phyloP scores from a whole-genome alignment of 1,284 basidiomycete genomes.

The Apiotrichum gamsii region DNA sequence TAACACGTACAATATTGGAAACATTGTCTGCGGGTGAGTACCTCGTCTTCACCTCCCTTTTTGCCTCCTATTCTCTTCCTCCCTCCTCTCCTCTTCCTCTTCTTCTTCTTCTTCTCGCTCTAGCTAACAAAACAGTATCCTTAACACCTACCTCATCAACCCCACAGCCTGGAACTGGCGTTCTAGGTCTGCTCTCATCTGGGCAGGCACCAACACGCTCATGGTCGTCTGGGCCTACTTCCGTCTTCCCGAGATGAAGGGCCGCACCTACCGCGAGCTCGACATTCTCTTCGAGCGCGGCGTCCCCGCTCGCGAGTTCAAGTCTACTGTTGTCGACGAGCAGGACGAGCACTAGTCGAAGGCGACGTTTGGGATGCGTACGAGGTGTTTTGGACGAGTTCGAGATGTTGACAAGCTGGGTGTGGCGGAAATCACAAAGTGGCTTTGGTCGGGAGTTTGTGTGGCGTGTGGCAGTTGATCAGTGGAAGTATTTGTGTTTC shows the following conservation, averaged over 20 bases:
- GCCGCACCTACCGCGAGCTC: slow-evolving; percentile 45
- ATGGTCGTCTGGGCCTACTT: slow-evolving; percentile 18
- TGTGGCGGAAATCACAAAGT: too few species aligned
- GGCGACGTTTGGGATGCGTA: too few species aligned
- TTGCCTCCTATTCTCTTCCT: too few species aligned
- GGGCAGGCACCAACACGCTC: slow-evolving; percentile 33
- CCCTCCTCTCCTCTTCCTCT: too few species aligned
- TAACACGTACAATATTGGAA: slow-evolving; percentile 46
- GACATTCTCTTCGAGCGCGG: slow-evolving; percentile 45
- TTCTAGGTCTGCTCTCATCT: slow-evolving; percentile 44
- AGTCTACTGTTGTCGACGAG: slow-evolving; percentile 29
- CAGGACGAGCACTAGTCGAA: background rate
- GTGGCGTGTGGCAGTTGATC: too few species aligned
- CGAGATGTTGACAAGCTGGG: too few species aligned
- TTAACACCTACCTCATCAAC: slow-evolving; percentile 21
- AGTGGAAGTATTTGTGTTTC: too few species aligned
- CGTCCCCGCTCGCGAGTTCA: slow-evolving; percentile 42
- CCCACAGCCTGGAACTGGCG: slow-evolving; percentile 17
- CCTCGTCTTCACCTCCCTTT: too few species aligned
- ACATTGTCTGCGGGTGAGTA: slow-evolving; percentile 1
- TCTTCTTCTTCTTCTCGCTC: too few species aligned
- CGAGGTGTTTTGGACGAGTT: too few species aligned
- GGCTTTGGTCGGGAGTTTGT: too few species aligned
- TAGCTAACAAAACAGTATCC: slow-evolving; percentile 6
- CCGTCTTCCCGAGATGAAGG: slow-evolving; percentile 33